A percentile compares a stretch with the other conserved stretches of the same genome.
Conservation (phyloP, 805 yeast genomes). For the Schizosaccharomyces japonicus region DNA sequence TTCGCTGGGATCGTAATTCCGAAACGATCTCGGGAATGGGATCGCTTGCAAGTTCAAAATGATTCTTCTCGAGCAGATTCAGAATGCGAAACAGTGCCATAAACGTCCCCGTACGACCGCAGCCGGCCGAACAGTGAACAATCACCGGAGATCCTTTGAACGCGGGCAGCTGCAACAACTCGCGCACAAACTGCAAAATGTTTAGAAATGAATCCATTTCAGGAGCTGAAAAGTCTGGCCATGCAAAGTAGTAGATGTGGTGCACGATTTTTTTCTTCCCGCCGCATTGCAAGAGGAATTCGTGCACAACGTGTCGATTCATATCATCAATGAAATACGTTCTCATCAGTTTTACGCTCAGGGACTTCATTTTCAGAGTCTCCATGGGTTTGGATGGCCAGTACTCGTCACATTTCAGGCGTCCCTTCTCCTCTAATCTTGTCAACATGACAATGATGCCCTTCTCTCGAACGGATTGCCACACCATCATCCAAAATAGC, state of each 20-base stretch:
- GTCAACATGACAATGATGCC: conserved; percentile 58
- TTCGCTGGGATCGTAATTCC: conserved; percentile 4
- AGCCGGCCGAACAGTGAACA: conserved; percentile 90
- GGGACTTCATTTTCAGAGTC: background rate
- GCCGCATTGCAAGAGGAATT: background rate
- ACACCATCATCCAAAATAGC: conserved; percentile 65
- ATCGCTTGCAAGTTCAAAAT: background rate
- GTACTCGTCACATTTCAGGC: conserved; percentile 64
- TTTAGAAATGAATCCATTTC: background rate
- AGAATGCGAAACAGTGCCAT: background rate
- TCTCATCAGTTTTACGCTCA: background rate
- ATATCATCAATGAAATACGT: background rate
- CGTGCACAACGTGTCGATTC: background rate
- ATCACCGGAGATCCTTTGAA: conserved; percentile 23
- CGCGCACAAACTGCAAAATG: background rate
- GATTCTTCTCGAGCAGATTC: background rate
- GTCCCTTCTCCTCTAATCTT: conserved; percentile 54
- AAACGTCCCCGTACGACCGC: conserved; percentile 79
- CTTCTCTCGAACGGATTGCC: conserved; percentile 23
- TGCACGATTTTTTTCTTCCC: background rate
- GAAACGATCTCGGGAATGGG: conserved; percentile 1
- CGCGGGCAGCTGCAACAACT: background rate
- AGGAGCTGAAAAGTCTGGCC: conserved; percentile 1
- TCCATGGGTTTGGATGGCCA: conserved; percentile 27
- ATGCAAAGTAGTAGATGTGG: conserved; percentile 24